These are phyloP conservation scores for Lentinus polychrous DNA, from an alignment of 1,284 basidiomycete species.

Conservation along the genomic window DNA sequence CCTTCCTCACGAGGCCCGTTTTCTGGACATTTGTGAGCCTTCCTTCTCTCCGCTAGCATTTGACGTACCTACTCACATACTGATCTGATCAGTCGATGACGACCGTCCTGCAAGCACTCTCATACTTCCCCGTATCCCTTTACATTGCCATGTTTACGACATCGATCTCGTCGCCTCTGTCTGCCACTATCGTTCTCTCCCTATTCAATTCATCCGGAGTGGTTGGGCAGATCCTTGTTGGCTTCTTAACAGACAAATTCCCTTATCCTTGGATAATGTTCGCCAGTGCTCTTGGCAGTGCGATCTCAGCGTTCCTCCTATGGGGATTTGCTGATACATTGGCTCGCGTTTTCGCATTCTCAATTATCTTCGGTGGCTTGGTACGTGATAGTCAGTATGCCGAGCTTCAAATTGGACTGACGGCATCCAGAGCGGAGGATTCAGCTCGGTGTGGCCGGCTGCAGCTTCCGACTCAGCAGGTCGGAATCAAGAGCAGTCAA, in stretches of 20 bases:
- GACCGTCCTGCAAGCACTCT: conserved; percentile 20
- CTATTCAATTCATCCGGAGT: conserved; percentile 23
- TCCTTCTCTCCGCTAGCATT: neutral
- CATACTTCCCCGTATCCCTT: conserved; percentile 25
- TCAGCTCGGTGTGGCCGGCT: conserved; percentile 21
- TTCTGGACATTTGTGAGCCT: conserved; percentile 20
- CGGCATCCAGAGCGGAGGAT: conserved; percentile 17
- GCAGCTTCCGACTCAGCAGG: conserved; percentile 22
- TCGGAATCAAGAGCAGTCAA: conserved; percentile 18
- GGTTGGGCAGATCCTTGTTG: conserved; percentile 20
- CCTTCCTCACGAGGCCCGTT: conserved; percentile 19
- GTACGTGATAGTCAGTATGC: conserved; percentile 9
- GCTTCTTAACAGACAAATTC: conserved; percentile 21
- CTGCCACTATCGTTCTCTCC: conserved; percentile 19
- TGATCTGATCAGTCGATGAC: conserved; percentile 13
- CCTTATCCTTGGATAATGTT: conserved; percentile 23
- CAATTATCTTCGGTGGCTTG: conserved; percentile 21
- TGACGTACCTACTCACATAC: neutral
- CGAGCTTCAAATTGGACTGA: neutral
- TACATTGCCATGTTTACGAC: conserved; percentile 24
- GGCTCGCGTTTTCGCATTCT: conserved; percentile 19
- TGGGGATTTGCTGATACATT: conserved; percentile 22
- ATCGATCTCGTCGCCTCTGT: conserved; percentile 18
- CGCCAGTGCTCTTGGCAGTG: conserved; percentile 18
- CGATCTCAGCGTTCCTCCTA: conserved; percentile 22